Evolutionary conservation across 2,329 filamentous ascomycete species (phyloP), one percentile per base, ranked within the genome.

Genomic region (Epichloe sylvatica): DNA sequence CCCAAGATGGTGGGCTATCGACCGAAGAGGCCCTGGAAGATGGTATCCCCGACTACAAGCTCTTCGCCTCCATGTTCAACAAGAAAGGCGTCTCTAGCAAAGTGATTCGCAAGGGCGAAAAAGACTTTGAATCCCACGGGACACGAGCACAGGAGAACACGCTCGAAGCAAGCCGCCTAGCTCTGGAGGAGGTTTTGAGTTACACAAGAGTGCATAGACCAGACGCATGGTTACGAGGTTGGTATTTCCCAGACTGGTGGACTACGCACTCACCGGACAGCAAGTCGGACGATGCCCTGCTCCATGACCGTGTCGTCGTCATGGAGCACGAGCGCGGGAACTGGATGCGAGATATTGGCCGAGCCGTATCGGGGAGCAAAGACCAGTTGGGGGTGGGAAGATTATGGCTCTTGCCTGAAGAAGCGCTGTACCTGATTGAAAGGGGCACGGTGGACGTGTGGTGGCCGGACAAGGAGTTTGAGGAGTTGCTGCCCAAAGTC

Each of bases 111-210:
- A 87, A 89, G 55, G 92, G 92, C 53, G 89, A 94, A 64, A 98
- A 98, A 67, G 92, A 98, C 69, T 98, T 96, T 64, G 92, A 97
- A 68, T 83, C 86, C 30, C 89, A 97, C 67, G 86, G 86, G 45
- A 97, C 92, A 2, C 77, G 79, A 34, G 80, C 86, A 34, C 92
- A 98, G 67, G 80, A 83, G 55, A 75, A 77, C 50, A 78, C 83
- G 8, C 80, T 98, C 47, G 84, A 88, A 60, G 78, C 85, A 44
- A 94, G 88, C 54, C 81, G 91, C 49, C 75, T 77, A 57, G 91
- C 90, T 19, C 92, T 98, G 84, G 86, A 94, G 66, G 82, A 88
- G 58, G 90, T 91, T 2, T 75, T 97, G 49, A 76, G 80, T 47
- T 84, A 84, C 63, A 84, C 85, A 45, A 79, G 91, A 46, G 72